Conservation (phyloP, 2,329 filamentous ascomycete species). For the Fusarium sp. region DNA sequence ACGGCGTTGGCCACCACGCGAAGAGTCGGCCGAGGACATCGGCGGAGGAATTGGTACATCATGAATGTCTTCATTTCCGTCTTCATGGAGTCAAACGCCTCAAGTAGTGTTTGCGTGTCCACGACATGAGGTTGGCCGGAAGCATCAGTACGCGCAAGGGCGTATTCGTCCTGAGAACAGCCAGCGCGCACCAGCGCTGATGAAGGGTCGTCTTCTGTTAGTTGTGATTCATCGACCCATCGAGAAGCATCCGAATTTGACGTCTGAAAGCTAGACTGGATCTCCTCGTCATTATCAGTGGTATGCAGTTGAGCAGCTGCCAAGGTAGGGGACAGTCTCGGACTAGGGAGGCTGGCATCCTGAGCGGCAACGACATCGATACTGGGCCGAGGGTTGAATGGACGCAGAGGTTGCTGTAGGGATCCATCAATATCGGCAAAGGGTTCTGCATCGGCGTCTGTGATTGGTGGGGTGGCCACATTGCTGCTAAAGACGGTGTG, state of each 20-base stretch:
- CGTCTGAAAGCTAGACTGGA: conserved; percentile 47
- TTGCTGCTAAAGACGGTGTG: conserved; percentile 69
- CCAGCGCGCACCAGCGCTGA: conserved; percentile 42
- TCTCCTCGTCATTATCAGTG: conserved; percentile 56
- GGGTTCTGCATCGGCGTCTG: conserved; percentile 74
- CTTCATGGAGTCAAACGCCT: conserved; percentile 90
- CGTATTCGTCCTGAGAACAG: conserved; percentile 37
- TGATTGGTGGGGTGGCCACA: conserved; percentile 78
- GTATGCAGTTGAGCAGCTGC: conserved; percentile 69
- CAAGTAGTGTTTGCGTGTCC: conserved; percentile 86
- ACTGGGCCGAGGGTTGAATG: conserved; percentile 59
- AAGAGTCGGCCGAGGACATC: conserved; percentile 87
- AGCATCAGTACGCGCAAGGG: conserved; percentile 41
- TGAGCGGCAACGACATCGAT: conserved; percentile 78
- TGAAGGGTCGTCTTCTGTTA: conserved; percentile 45
- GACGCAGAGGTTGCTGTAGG: conserved; percentile 57
- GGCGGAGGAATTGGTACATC: conserved; percentile 92
- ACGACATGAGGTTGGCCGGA: conserved; percentile 59
- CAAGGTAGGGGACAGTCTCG: conserved; percentile 90
- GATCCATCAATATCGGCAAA: conserved; percentile 62
- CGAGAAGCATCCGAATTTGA: conserved; percentile 43
- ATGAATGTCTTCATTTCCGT: conserved; percentile 93
- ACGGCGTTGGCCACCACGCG: conserved; percentile 90
- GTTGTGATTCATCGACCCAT: conserved; percentile 56
- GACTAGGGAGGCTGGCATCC: conserved; percentile 93